phyloP scores from a whole-genome alignment of 306 rosid genomes.

The Corylus avellana region DNA sequence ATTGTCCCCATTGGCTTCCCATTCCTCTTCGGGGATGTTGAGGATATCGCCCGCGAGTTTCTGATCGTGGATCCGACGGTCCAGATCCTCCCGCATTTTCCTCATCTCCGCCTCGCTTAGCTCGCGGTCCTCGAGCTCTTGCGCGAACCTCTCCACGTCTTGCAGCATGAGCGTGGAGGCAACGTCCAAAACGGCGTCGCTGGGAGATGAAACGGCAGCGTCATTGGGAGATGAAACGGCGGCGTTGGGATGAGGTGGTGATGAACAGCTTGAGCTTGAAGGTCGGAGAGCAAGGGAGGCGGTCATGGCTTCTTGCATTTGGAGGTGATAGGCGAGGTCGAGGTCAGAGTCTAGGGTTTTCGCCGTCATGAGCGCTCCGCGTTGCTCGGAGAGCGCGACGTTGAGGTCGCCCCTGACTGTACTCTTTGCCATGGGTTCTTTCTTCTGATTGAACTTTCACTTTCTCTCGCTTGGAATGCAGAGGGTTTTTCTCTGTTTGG shows the following conservation, averaged over 20 bases:
- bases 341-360: slow-evolving; percentile 35
- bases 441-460: background rate
- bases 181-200: slow-evolving; percentile 21
- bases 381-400: slow-evolving; percentile 25
- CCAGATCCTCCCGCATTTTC: slow-evolving; percentile 14
- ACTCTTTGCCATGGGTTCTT: background rate
- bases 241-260: background rate
- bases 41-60: slow-evolving; percentile 24
- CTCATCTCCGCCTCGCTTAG: too few species aligned
- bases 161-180: slow-evolving; percentile 37
- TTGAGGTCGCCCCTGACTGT: slow-evolving; percentile 20
- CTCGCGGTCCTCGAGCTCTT: too few species aligned
- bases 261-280: slow-evolving; percentile 22
- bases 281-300: slow-evolving; percentile 34
- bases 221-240: background rate
- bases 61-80: slow-evolving; percentile 43
- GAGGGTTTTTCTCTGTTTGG: too few species aligned
- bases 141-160: slow-evolving; percentile 11
- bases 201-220: background rate
- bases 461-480: background rate
- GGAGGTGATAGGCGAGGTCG: slow-evolving; percentile 40
- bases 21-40: slow-evolving; percentile 36
- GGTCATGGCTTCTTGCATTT: slow-evolving; percentile 46
- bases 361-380: slow-evolving; percentile 26
- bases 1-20: slow-evolving; percentile 36